Evolutionary conservation across 2,329 filamentous ascomycete species (phyloP), one percentile per base, ranked within the genome.

Genomic region (Pseudocercospora cruenta): DNA sequence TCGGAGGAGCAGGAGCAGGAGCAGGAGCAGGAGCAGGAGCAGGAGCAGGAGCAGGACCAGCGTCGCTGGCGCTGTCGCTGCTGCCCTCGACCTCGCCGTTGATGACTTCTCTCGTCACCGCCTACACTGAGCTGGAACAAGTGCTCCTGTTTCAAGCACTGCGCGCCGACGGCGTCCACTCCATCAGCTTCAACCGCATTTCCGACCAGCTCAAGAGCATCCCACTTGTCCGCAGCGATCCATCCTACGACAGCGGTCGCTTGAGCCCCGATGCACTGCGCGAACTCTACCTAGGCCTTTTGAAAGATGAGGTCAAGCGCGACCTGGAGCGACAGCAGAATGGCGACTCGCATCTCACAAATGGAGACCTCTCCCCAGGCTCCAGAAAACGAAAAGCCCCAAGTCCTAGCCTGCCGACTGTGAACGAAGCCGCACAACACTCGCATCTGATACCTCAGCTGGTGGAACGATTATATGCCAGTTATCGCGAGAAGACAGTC

Each of bases 81-180:
- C 49, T 28, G 26, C 22, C 49, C 12, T 43, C 39, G 39, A n/a
- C 45, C 58, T 7, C n/a, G 16, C 39, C 39, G 39, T 69, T 70
- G 70, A 88, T 88, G 86, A 85, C 83, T 81, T 58, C 47, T 39
- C 57, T 51, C 51, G 82, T 83, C 79, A 85, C 87, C 76, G 83
- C 85, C 75, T 94, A 95, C 81, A 94, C 92, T 77, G 87, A 90
- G 73, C 91, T 96, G 83, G 93, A 96, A 85, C 91, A 90, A 76
- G 86, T 96, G 68, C 87, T 95, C 71, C 86, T 96, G 75, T 94
- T 95, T 82, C 92, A 94, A 80, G 90, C 90, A 67, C 85, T 96
- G 70, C 85, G 88, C 71, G 83, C 84, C 72, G 85, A 91, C 79
- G 91, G 91, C 76, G 82, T 88, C 70, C 86, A 88, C 71, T 82